Conservation (phyloP, 805 yeast species). For the Candida tammaniensis region DNA sequence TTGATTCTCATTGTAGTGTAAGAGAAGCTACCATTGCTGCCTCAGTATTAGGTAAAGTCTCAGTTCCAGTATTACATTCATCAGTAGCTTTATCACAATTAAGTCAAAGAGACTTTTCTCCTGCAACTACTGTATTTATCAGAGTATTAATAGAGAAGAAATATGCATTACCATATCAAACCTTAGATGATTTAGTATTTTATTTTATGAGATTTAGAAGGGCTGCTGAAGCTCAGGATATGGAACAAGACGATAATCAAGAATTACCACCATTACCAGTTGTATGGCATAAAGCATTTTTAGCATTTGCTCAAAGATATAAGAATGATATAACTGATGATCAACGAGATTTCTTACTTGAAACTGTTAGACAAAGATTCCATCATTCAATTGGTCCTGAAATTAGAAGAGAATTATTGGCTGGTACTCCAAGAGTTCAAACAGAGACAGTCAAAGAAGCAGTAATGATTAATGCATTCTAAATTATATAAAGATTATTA, state of each 20-base stretch:
- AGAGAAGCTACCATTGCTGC: slow-evolving; percentile 96
- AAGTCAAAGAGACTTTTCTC: slow-evolving; percentile 74
- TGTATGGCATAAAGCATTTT: slow-evolving; percentile 95
- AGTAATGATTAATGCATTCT: slow-evolving; percentile 39
- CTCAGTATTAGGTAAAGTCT: slow-evolving; percentile 82
- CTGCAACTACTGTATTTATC: slow-evolving; percentile 88
- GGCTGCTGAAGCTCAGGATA: slow-evolving; percentile 38
- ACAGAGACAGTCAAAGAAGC: slow-evolving; percentile 28
- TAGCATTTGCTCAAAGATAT: slow-evolving; percentile 92
- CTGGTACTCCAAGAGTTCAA: slow-evolving; percentile 69
- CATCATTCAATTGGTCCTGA: slow-evolving; percentile 92
- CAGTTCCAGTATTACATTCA: slow-evolving; percentile 93
- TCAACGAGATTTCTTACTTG: slow-evolving; percentile 90
- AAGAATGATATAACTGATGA: slow-evolving; percentile 98
- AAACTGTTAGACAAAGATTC: slow-evolving; percentile 84
- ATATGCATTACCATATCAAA: slow-evolving; percentile 95
- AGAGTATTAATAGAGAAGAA: slow-evolving; percentile 88
- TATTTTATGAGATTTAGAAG: slow-evolving; percentile 89
- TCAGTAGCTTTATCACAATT: slow-evolving; percentile 91
- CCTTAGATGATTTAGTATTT: slow-evolving; percentile 89
- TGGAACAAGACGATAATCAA: slow-evolving; percentile 17
- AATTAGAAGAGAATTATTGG: slow-evolving; percentile 86
- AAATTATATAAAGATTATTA: slow-evolving; percentile 4
- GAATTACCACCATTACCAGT: slow-evolving; percentile 72
- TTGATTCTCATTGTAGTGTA: slow-evolving; percentile 83